These are phyloP conservation scores for Botryotinia globosa DNA, from an alignment of 2,329 filamentous ascomycete species.

Conservation along the genomic window DNA sequence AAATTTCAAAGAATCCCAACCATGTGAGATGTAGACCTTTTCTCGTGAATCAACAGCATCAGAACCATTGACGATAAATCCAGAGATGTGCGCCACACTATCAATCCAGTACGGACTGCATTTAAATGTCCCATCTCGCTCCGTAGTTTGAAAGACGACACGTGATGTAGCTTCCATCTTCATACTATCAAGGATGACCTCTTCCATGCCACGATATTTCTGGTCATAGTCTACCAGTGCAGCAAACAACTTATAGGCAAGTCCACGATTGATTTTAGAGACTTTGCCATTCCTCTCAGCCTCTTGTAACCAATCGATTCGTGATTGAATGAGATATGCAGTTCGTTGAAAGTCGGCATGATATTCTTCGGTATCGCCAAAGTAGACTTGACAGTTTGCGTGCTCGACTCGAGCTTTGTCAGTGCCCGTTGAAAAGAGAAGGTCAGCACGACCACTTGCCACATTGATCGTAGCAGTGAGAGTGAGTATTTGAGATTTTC, in stretches of 20 bases:
- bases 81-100: slow-evolving; percentile 56
- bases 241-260: slow-evolving; percentile 68
- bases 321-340: slow-evolving; percentile 21
- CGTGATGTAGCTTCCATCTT: slow-evolving; percentile 46
- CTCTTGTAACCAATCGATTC: slow-evolving; percentile 19
- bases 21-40: slow-evolving; percentile 57
- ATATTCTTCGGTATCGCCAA: slow-evolving; percentile 17
- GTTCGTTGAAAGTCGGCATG: slow-evolving; percentile 9
- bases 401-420: slow-evolving; percentile 17
- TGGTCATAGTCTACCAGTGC: slow-evolving; percentile 56
- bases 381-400: slow-evolving; percentile 15
- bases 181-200: slow-evolving; percentile 54
- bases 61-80: slow-evolving; percentile 57
- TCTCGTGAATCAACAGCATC: slow-evolving; percentile 49
- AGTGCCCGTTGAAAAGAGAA: slow-evolving; percentile 56
- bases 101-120: slow-evolving; percentile 59
- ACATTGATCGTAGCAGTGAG: slow-evolving; percentile 60
- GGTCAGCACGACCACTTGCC: slow-evolving; percentile 51
- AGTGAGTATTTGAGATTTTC: slow-evolving; percentile 44
- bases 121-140: slow-evolving; percentile 52
- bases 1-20: slow-evolving; percentile 53
- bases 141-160: slow-evolving; percentile 47
- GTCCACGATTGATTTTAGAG: slow-evolving; percentile 65
- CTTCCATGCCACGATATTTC: slow-evolving; percentile 56
- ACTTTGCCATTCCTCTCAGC: slow-evolving; percentile 44